A percentile compares a stretch with the other conserved stretches of the same genome.
phyloP scores from a whole-genome alignment of 2,329 filamentous ascomycete species.

The Didymella sp. region DNA sequence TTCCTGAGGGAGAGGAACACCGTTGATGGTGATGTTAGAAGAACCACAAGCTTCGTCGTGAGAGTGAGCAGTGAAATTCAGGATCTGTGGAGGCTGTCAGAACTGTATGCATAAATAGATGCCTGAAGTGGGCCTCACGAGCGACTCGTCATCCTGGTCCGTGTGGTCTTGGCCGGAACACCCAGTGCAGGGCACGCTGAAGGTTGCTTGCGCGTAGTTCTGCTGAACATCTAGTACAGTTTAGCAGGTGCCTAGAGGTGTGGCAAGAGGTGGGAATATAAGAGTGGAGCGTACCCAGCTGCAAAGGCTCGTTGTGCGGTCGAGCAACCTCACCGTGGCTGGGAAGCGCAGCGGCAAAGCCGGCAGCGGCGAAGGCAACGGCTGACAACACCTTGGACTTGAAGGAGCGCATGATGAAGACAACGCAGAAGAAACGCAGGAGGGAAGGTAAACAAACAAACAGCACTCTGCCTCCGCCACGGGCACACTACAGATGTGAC shows the following conservation, averaged over 20 bases:
- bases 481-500: conserved; percentile 1
- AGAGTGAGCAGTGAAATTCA: conserved; percentile 52
- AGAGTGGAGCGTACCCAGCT: conserved; percentile 40
- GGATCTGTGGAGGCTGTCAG: conserved; percentile 48
- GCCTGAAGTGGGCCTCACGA: conserved; percentile 50
- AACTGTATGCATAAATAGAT: conserved; percentile 32
- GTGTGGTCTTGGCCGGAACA: conserved; percentile 52
- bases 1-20: conserved; percentile 47
- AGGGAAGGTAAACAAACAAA: conserved; percentile 16
- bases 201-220: conserved; percentile 51
- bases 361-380: conserved; percentile 38
- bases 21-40: conserved; percentile 54
- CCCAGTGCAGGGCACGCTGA: conserved; percentile 51
- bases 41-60: conserved; percentile 48
- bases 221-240: conserved; percentile 40
- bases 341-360: conserved; percentile 39
- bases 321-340: conserved; percentile 25
- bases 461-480: conserved; percentile 21
- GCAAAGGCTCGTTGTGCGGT: conserved; percentile 33
- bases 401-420: conserved; percentile 41
- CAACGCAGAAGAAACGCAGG: conserved; percentile 7
- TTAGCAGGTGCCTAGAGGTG: conserved; percentile 45
- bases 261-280: conserved; percentile 36
- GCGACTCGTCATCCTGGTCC: conserved; percentile 51
- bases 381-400: conserved; percentile 43